Evolutionary conservation across 2,329 filamentous ascomycete species (phyloP).

Genomic region (Tothia fuscella): DNA sequence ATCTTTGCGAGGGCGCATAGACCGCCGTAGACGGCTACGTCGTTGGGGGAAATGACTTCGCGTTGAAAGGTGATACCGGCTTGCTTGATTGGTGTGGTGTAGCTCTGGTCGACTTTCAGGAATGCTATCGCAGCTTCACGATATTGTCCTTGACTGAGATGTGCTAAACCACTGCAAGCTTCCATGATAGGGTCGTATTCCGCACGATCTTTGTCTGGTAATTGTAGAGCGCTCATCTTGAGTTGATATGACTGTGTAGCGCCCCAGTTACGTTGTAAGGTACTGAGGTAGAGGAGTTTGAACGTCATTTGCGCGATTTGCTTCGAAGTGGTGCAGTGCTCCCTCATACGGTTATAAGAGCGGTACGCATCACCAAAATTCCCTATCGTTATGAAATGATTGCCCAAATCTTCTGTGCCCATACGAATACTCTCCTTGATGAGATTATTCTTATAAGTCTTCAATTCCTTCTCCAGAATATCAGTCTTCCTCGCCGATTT

Average conservation of each 20-base stretch:
- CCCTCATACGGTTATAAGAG: constrained; percentile 75
- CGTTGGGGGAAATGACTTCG: constrained; percentile 67
- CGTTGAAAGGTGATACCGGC: constrained; percentile 47
- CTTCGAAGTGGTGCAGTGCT: constrained; percentile 71
- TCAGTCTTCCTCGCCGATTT: constrained; percentile 58
- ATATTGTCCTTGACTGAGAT: constrained; percentile 45
- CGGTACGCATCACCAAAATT: constrained; percentile 62
- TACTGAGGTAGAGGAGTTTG: constrained; percentile 61
- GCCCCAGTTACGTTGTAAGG: constrained; percentile 69
- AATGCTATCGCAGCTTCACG: constrained; percentile 61
- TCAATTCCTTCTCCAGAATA: constrained; percentile 73
- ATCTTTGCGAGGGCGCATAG: constrained; percentile 85
- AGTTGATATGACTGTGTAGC: constrained; percentile 51
- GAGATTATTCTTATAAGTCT: constrained; percentile 90
- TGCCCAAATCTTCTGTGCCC: constrained; percentile 84
- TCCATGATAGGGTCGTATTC: constrained; percentile 54
- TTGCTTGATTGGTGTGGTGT: constrained; percentile 26
- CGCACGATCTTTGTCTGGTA: constrained; percentile 41
- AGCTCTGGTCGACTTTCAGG: constrained; percentile 46
- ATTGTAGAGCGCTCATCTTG: constrained; percentile 40
- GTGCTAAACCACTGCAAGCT: constrained; percentile 48
- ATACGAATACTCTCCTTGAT: constrained; percentile 98
- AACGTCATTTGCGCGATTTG: constrained; percentile 76
- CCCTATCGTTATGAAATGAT: constrained; percentile 69
- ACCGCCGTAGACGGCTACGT: constrained; percentile 84